Conservation (phyloP, 768 basidiomycete genomes). For the Boletus sp. region DNA sequence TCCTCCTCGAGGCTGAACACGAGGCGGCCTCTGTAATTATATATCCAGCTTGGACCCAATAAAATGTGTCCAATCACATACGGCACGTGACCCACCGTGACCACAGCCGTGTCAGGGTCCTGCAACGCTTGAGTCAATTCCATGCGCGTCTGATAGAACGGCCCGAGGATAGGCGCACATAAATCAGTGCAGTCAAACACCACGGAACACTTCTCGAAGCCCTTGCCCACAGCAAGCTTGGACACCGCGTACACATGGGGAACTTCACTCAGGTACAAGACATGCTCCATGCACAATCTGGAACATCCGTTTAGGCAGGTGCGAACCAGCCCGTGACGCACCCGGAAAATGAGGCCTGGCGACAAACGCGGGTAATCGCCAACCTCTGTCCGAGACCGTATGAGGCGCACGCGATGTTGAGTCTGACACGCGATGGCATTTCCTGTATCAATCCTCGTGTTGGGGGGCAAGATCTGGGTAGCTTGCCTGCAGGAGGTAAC, state of each 20-base stretch:
- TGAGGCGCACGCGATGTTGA: slow-evolving; percentile 4
- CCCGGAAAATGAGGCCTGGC: not conserved
- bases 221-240: slow-evolving; percentile 5
- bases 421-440: not conserved
- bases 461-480: not conserved
- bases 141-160: not conserved
- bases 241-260: not conserved
- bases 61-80: slow-evolving; percentile 19
- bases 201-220: not conserved
- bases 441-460: not conserved
- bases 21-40: slow-evolving; percentile 20
- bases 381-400: not conserved
- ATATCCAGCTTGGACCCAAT: slow-evolving; percentile 12
- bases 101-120: not conserved
- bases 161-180: not conserved
- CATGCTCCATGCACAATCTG: not conserved
- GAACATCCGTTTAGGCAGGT: not conserved
- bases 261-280: not conserved
- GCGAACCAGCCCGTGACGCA: not conserved
- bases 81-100: slow-evolving; percentile 18
- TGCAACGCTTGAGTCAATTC: not conserved
- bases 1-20: slow-evolving; percentile 26
- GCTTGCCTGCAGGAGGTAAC: not conserved
- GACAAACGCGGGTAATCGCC: not conserved
- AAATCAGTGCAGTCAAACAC: too few relatives aligned